Conservation (phyloP, 2,329 filamentous ascomycete species). For the Pseudofabraea citricarpa region DNA sequence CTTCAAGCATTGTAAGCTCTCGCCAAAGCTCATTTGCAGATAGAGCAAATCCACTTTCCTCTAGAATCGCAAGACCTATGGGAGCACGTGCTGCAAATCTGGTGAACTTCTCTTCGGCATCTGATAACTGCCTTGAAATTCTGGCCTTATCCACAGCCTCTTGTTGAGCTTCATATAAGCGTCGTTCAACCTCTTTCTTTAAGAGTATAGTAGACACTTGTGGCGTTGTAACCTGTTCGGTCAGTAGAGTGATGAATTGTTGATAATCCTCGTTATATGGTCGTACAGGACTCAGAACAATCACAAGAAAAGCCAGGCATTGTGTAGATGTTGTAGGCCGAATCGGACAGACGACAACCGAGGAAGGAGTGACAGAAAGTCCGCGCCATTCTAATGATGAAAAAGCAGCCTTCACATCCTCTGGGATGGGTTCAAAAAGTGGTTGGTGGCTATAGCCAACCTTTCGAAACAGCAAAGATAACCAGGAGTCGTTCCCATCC, state of each 20-base stretch:
- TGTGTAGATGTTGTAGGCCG: slow-evolving; percentile 60
- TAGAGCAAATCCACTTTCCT: slow-evolving; percentile 47
- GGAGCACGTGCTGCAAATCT: slow-evolving; percentile 69
- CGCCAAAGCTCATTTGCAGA: slow-evolving; percentile 15
- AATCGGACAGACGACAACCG: slow-evolving; percentile 64
- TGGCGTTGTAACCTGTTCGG: slow-evolving; percentile 58
- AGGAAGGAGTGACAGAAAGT: slow-evolving; percentile 58
- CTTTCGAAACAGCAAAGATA: slow-evolving; percentile 4
- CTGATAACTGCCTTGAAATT: slow-evolving; percentile 59
- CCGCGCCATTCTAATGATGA: slow-evolving; percentile 58
- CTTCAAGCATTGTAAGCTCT: slow-evolving; percentile 9
- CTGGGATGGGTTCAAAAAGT: slow-evolving; percentile 3
- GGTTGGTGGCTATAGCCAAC: slow-evolving; percentile 3
- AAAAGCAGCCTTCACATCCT: slow-evolving; percentile 44
- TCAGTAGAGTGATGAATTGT: slow-evolving; percentile 55
- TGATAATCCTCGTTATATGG: slow-evolving; percentile 72
- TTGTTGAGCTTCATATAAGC: slow-evolving; percentile 49
- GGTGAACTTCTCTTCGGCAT: slow-evolving; percentile 60
- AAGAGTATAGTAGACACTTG: slow-evolving; percentile 67
- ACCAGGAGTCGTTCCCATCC: neutral
- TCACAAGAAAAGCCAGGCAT: slow-evolving; percentile 61
- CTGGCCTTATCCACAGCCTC: slow-evolving; percentile 64
- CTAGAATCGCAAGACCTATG: slow-evolving; percentile 67
- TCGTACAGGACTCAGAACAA: slow-evolving; percentile 65
- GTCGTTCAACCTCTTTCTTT: slow-evolving; percentile 64